Base-by-base conservation (phyloP, 495 filamentous ascomycete genomes). In the Aspergillus ellipticus region DNA sequence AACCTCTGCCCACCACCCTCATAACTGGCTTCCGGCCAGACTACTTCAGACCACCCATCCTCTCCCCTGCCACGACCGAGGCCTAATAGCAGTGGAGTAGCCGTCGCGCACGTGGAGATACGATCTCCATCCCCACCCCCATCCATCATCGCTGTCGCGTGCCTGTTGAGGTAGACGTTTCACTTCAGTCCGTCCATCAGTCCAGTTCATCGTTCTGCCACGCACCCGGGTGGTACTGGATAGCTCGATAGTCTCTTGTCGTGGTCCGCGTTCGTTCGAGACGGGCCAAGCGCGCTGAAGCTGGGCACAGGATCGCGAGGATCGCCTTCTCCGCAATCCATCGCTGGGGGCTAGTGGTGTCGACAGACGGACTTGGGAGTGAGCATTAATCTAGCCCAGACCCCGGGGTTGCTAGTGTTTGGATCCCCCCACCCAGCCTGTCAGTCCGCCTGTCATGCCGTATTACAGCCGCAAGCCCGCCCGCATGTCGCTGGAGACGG, bases 401-500 rank as follows among this genome's bases (percentile, higher is more conserved):
- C 24, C 24, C 24, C 24, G 24, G 24, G 24, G 24, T n/a, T n/a
- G 35, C n/a, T 39, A 39, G 35, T 39, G 35, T n/a, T n/a, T 39
- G 35, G 35, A 39, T n/a, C 35, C 35, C 11, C 35, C 11, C 11
- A n/a, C 11, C 13, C 35, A 39, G 19, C n/a, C n/a, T n/a, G n/a
- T n/a, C 15, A n/a, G 10, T 28, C 45, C 11, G 22, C 7, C 24
- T 3, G 45, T 48, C 45, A 48, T 48, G 45, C 45, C 45, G 45
- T 48, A 48, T 21, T 48, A 48, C 22, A 48, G 45, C 28, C 24
- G 45, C n/a, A 48, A 48, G 13, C 45, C 45, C 22, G 45, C 45
- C 22, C 22, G 15, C 24, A 48, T 48, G 17, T 48, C 45, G 45
- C 29, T 65, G 39, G 58, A 54, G 42, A 53, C 59, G 26, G 63